Evolutionary conservation across 768 basidiomycete genomes (phyloP), one percentile per base, ranked within the genome.

Genomic region (Dioszegia crocea): DNA sequence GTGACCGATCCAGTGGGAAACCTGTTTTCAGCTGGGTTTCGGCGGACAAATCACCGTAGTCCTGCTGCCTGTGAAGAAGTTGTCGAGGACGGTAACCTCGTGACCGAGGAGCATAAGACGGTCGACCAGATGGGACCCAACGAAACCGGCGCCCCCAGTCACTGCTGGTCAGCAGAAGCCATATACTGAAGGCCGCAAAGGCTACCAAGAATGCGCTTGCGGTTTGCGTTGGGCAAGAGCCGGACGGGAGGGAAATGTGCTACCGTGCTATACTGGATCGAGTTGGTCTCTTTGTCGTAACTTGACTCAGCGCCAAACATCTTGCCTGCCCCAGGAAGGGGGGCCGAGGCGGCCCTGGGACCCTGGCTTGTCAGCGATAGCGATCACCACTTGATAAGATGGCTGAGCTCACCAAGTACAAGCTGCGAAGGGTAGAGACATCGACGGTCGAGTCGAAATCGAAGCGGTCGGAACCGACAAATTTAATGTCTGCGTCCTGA

Each of bases 91-190:
- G 56, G 91, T 92, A 67, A 94, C 91, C 76, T 97, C 92, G 74
- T 99, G 96, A 16, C 96, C 96, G 52, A 98, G 84, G 62, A 97
- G 83, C 91, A 99, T 93, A 62, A 98, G 84, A 48, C 96, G 85
- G 80, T 99, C 96, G 53, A 99, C 80, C 48, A 99, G 85, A 79
- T 99, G 96, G 31, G 91, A 94, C 16, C 96, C 96, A 59, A 99
- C 94, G 77, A 99, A 99, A n/a, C 96, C 96, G 36, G 94, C 96
- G 39, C 96, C 94, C 59, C 94, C 94, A 21, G 94, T 98, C 67
- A 97, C 88, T 66, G 17, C n/a, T n/a, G n/a, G n/a, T n/a, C n/a
- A n/a, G 6, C 16, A 29, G 40, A 24, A 53, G 51, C 24, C 53
- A 26, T 2, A 30, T 19, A n/a, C 3, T 6, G 4, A 6, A 17